Evolutionary conservation across 495 filamentous ascomycete genomes (phyloP).

Genomic region (Apiosordaria backusii): DNA sequence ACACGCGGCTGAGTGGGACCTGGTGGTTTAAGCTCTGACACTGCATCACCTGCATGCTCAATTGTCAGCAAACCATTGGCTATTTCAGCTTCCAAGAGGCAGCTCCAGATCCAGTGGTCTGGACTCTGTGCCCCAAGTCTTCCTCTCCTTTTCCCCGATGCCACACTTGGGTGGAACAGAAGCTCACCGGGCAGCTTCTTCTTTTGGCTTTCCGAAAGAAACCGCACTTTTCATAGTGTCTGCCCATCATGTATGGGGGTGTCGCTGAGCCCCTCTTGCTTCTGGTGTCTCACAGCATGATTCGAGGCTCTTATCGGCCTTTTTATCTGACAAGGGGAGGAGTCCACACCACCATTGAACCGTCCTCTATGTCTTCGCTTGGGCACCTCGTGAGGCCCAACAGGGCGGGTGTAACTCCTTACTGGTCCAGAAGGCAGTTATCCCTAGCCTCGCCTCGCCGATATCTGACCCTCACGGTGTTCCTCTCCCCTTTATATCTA

Average conservation of each 20-base stretch:
- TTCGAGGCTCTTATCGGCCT: constrained; percentile 13
- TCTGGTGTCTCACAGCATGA: neutral
- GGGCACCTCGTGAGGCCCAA: neutral
- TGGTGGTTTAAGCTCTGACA: neutral
- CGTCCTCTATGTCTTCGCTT: neutral
- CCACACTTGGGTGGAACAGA: neutral
- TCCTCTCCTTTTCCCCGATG: neutral
- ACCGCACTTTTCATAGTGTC: neutral
- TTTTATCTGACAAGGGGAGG: neutral
- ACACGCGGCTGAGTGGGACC: neutral
- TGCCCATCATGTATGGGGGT: neutral
- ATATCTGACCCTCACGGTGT: neutral
- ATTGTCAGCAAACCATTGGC: neutral
- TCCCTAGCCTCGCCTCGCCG: neutral
- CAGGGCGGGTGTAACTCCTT: neutral
- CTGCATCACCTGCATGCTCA: neutral
- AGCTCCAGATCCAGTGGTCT: neutral
- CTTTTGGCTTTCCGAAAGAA: neutral
- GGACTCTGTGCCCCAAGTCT: neutral
- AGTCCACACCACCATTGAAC: constrained; percentile 10
- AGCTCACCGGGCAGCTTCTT: neutral
- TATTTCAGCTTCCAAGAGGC: neutral
- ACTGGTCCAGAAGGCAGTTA: neutral
- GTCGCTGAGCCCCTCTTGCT: neutral
- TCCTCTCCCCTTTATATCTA: neutral